phyloP scores from a whole-genome alignment of 441 rosid genomes.

The Melastoma candidum region DNA sequence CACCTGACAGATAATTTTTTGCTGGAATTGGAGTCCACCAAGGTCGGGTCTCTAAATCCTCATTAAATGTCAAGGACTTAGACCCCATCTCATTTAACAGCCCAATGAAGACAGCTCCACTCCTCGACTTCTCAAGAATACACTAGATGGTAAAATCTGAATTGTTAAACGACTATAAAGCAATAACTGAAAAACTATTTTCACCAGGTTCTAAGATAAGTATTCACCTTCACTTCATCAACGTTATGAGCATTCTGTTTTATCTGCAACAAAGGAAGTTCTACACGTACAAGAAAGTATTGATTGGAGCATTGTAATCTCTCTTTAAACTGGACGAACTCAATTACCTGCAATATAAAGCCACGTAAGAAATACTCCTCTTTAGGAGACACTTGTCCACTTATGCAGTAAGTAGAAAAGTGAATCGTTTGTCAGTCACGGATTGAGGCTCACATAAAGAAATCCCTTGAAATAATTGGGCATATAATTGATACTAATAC shows the following conservation, averaged over 20 bases:
- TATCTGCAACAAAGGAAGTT: conserved; percentile 63
- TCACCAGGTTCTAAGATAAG: not conserved
- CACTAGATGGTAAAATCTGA: conserved; percentile 30
- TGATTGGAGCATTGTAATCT: conserved; percentile 75
- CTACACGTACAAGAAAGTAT: conserved; percentile 67
- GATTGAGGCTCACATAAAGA: too few relatives aligned
- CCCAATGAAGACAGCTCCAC: conserved; percentile 63
- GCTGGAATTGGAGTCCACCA: conserved; percentile 97
- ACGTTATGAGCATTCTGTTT: conserved; percentile 72
- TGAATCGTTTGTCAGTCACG: too few relatives aligned
- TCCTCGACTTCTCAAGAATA: conserved; percentile 65
- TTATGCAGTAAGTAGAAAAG: too few relatives aligned
- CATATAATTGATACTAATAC: too few relatives aligned
- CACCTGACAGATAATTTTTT: conserved; percentile 82
- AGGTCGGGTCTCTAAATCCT: conserved; percentile 85
- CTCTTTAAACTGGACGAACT: conserved; percentile 95
- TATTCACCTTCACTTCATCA: conserved; percentile 67
- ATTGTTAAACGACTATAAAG: conserved; percentile 7
- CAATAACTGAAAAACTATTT: not conserved
- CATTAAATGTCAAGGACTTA: conserved; percentile 65
- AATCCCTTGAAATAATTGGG: too few relatives aligned
- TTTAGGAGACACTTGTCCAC: too few relatives aligned
- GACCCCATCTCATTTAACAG: conserved; percentile 76
- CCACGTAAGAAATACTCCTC: not conserved
- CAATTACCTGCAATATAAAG: conserved; percentile 61